A percentile compares a stretch with the other conserved stretches of the same genome.
Evolutionary conservation across 1,284 basidiomycete genomes (phyloP).

Genomic region (Cronartium ribicola): DNA sequence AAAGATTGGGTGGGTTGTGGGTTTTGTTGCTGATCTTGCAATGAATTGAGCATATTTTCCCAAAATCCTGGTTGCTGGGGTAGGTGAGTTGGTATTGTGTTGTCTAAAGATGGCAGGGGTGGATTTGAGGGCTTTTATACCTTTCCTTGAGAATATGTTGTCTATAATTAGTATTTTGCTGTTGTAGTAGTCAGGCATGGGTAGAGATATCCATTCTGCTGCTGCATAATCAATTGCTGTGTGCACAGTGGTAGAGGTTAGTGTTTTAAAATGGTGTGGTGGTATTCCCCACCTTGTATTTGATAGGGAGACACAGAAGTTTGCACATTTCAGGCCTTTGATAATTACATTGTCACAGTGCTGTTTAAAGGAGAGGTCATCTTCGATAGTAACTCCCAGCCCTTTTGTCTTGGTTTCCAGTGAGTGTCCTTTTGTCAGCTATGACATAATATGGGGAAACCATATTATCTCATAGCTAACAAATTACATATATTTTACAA

Average conservation of each 20-base stretch:
- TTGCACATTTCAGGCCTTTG: neutral
- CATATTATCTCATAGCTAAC: too few relatives aligned
- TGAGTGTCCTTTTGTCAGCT: neutral
- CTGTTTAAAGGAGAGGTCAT: neutral
- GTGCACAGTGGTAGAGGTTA: neutral
- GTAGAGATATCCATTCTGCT: neutral
- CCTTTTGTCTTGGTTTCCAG: neutral
- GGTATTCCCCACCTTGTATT: neutral
- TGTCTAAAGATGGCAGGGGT: neutral
- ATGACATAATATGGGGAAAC: too few relatives aligned
- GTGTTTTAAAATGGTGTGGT: neutral
- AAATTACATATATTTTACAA: too few relatives aligned
- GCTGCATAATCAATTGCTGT: neutral
- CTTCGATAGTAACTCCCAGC: neutral
- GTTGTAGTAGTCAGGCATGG: neutral
- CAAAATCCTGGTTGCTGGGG: neutral
- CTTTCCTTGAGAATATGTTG: neutral
- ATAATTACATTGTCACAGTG: neutral
- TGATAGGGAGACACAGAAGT: neutral
- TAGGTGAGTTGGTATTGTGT: neutral
- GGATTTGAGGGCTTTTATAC: neutral
- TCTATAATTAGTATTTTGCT: neutral
- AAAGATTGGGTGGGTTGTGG: neutral
- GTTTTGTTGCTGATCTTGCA: neutral
- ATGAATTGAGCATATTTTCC: neutral